Evolutionary conservation across 768 basidiomycete genomes (phyloP).

Genomic region (Flagelloscypha sp.): DNA sequence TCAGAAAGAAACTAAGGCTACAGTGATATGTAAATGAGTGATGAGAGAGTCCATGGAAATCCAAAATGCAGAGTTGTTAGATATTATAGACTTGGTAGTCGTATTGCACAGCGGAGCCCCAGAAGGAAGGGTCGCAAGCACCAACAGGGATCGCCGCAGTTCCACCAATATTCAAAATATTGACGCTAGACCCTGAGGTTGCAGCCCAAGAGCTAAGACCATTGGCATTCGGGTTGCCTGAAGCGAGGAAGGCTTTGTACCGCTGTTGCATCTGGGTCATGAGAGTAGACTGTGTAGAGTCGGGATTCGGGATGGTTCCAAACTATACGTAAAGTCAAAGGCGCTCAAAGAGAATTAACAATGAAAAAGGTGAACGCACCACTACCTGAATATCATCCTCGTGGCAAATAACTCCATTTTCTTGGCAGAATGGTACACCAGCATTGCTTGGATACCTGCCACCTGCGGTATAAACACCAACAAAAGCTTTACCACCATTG

Average conservation of each 20-base stretch:
- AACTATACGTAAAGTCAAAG: slow-evolving; percentile 21
- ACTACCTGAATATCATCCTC: slow-evolving; percentile 79
- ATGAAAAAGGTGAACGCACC: slow-evolving; percentile 30
- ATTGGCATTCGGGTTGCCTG: slow-evolving; percentile 52
- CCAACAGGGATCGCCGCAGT: slow-evolving; percentile 41
- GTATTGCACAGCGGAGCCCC: slow-evolving; percentile 55
- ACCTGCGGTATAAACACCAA: slow-evolving; percentile 57
- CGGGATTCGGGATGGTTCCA: slow-evolving; percentile 53
- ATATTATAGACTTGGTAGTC: slow-evolving; percentile 63
- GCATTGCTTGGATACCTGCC: slow-evolving; percentile 67
- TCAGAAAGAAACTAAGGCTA: no score
- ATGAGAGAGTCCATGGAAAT: no score
- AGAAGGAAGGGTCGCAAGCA: slow-evolving; percentile 58
- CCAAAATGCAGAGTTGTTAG: no score
- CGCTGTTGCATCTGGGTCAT: slow-evolving; percentile 60
- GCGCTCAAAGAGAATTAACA: slow-evolving; percentile 1
- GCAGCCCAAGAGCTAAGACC: slow-evolving; percentile 46
- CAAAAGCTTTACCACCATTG: slow-evolving; percentile 57
- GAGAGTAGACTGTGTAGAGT: slow-evolving; percentile 46
- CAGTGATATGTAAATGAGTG: not conserved
- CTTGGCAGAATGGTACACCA: slow-evolving; percentile 44
- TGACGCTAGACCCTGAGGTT: slow-evolving; percentile 42
- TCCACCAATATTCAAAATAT: slow-evolving; percentile 56
- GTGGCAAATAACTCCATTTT: slow-evolving; percentile 58
- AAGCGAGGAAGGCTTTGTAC: slow-evolving; percentile 57